phyloP scores from a whole-genome alignment of 768 basidiomycete genomes.

The Polyporus arcularius region DNA sequence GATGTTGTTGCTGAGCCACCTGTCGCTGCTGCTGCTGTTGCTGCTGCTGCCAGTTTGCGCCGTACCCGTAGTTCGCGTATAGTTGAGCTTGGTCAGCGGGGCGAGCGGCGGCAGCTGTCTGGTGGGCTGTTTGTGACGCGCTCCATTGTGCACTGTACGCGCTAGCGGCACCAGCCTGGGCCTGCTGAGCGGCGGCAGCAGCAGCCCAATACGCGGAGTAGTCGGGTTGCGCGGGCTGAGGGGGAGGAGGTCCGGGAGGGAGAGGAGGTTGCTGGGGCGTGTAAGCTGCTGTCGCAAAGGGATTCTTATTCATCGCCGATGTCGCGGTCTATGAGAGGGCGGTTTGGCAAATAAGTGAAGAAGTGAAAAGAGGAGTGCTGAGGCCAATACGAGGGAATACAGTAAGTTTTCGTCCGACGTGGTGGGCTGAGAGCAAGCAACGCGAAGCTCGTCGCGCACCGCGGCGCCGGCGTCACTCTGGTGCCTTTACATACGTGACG shows the following conservation, averaged over 20 bases:
- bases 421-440: conserved; percentile 4
- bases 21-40: conserved; percentile 72
- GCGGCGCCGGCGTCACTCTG: neutral
- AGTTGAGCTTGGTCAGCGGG: conserved; percentile 81
- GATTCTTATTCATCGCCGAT: conserved; percentile 76
- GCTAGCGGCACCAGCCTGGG: conserved; percentile 47
- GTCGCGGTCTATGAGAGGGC: conserved; percentile 2
- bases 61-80: conserved; percentile 93
- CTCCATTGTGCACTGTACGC: conserved; percentile 70
- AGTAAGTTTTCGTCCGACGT: conserved; percentile 3
- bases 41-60: conserved; percentile 57
- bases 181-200: conserved; percentile 48
- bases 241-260: conserved; percentile 78
- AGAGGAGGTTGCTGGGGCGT: conserved; percentile 74
- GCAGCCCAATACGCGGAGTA: conserved; percentile 80
- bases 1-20: conserved; percentile 47
- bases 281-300: conserved; percentile 70
- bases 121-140: conserved; percentile 47
- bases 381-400: conserved; percentile 1
- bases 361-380: neutral
- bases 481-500: neutral
- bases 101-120: conserved; percentile 44
- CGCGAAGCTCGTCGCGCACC: neutral
- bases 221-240: conserved; percentile 66
- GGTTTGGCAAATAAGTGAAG: neutral